phyloP scores from a whole-genome alignment of 2,329 filamentous ascomycete genomes.

The Penicillium olsonii region DNA sequence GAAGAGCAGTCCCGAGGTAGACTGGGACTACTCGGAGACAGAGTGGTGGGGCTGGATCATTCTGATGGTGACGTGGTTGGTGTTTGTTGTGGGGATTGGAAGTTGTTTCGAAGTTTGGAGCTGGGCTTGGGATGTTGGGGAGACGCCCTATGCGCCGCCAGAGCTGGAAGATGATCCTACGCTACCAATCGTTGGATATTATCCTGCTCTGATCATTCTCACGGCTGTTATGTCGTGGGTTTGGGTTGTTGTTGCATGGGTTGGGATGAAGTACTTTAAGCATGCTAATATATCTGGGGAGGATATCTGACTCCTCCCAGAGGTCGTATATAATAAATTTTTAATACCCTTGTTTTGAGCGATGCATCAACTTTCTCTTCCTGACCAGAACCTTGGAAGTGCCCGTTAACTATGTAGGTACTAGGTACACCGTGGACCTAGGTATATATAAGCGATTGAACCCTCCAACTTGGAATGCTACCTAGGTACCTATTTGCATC shows the following conservation, averaged over 20 bases:
- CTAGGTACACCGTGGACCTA: no score
- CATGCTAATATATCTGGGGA: conserved; percentile 86
- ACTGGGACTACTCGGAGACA: conserved; percentile 89
- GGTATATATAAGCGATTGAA: no score
- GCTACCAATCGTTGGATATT: conserved; percentile 93
- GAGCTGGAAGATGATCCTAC: conserved; percentile 95
- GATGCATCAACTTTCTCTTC: not conserved
- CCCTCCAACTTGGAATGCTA: no score
- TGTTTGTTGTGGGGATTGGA: conserved; percentile 96
- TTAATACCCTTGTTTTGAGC: conserved; percentile 3
- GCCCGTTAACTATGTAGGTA: not conserved
- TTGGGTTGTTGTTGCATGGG: conserved; percentile 96
- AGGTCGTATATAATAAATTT: not conserved
- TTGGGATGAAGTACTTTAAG: conserved; percentile 99
- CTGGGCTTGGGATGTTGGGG: conserved; percentile 98
- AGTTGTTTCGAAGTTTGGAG: conserved; percentile 94
- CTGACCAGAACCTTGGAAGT: no score
- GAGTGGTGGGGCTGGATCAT: conserved; percentile 99
- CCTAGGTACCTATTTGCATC: no score
- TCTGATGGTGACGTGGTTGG: conserved; percentile 85
- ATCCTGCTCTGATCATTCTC: conserved; percentile 88
- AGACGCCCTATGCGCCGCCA: conserved; percentile 91
- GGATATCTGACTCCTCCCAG: conserved; percentile 40
- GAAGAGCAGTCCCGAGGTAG: conserved; percentile 45
- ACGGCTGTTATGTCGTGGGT: conserved; percentile 98